A percentile compares a stretch with the other conserved stretches of the same genome.
Conservation (phyloP, 257 asterid species). For the Datura wrightii region DNA sequence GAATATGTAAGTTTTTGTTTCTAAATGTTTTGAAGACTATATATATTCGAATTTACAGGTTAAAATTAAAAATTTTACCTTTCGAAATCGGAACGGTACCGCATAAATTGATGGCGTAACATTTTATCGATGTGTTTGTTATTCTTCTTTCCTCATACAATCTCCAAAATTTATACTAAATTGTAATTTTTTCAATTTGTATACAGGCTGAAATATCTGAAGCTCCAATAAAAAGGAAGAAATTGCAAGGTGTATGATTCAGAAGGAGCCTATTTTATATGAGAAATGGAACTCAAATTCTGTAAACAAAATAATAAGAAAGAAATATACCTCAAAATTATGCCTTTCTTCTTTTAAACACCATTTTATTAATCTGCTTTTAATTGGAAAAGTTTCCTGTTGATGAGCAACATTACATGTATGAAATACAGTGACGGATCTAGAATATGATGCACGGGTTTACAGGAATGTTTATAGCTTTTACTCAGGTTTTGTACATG, state of each 20-base stretch:
- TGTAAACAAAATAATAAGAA: background rate
- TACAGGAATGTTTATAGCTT: too few relatives aligned
- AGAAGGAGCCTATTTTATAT: background rate
- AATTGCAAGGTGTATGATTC: background rate
- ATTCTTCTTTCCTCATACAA: background rate
- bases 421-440: too few relatives aligned
- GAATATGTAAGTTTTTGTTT: too few relatives aligned
- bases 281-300: constrained; percentile 5
- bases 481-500: too few relatives aligned
- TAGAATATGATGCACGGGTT: too few relatives aligned
- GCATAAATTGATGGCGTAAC: background rate
- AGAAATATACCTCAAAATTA: background rate
- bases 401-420: background rate
- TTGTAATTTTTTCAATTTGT: background rate
- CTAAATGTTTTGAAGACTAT: too few relatives aligned
- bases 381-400: background rate
- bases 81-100: too few relatives aligned
- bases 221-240: constrained; percentile 43
- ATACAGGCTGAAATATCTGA: constrained; percentile 51
- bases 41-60: too few relatives aligned
- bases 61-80: too few relatives aligned
- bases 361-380: background rate
- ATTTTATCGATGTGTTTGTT: background rate
- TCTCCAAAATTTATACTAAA: background rate
- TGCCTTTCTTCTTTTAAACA: background rate